These are phyloP conservation scores for Ophiostoma novo-ulmi DNA, from an alignment of 2,329 filamentous ascomycete genomes.

Conservation along the genomic window DNA sequence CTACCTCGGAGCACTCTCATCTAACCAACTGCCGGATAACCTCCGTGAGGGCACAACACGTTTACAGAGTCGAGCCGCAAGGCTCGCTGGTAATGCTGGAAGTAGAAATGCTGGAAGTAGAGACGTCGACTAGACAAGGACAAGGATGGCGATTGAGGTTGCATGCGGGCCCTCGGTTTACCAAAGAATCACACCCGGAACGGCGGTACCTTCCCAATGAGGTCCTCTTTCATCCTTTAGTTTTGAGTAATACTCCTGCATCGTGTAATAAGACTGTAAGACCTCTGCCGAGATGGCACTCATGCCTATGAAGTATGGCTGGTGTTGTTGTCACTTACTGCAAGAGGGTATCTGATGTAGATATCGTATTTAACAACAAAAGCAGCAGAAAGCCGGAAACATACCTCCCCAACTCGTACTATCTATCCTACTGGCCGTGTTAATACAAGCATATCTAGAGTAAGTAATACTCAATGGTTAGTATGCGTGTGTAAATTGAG, in stretches of 20 bases:
- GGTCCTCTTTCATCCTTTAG: background rate
- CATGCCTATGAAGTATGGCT: background rate
- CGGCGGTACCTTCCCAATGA: background rate
- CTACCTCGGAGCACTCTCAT: background rate
- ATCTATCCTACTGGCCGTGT: background rate
- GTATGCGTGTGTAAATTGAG: background rate
- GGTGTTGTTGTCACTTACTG: background rate
- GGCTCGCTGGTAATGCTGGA: background rate
- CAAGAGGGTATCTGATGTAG: background rate
- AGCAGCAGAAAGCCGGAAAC: background rate
- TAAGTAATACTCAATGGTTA: background rate
- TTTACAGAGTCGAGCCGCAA: background rate
- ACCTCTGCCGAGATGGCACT: background rate
- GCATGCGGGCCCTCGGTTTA: background rate
- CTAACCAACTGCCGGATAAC: slow-evolving; percentile 3
- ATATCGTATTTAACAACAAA: background rate
- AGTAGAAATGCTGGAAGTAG: background rate
- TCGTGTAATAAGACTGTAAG: background rate
- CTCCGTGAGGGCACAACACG: background rate
- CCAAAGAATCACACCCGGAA: slow-evolving; percentile 9
- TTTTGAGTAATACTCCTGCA: background rate
- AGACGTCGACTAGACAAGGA: background rate
- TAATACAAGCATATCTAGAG: background rate
- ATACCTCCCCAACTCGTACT: background rate
- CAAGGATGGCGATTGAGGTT: background rate